A percentile compares a stretch with the other conserved stretches of the same genome.
Evolutionary conservation across 768 basidiomycete species (phyloP).

Genomic region (Baorangia bicolor): DNA sequence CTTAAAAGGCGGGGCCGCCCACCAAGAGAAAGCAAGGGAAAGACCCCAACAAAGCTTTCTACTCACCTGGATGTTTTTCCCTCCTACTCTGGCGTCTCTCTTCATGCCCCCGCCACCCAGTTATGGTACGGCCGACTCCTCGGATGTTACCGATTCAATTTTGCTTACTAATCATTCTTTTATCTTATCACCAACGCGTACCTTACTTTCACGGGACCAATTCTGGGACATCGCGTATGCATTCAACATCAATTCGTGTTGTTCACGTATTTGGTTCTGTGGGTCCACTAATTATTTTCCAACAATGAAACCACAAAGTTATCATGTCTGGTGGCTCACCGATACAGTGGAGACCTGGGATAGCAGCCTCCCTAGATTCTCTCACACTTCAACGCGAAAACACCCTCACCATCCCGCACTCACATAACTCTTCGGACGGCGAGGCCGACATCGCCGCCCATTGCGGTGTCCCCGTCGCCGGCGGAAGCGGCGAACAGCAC

Average conservation of each 20-base stretch:
- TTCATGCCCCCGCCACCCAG: neutral
- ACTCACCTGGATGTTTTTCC: constrained; percentile 1
- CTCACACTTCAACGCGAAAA: constrained; percentile 12
- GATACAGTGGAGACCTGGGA: constrained; percentile 13
- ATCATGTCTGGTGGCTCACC: constrained; percentile 26
- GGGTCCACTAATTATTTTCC: constrained; percentile 32
- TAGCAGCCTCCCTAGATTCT: constrained; percentile 7
- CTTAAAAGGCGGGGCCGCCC: constrained; percentile 31
- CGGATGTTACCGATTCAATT: constrained; percentile 15
- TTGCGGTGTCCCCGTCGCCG: constrained; percentile 12
- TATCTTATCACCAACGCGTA: constrained; percentile 26
- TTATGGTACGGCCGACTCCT: constrained; percentile 6
- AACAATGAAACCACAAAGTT: constrained; percentile 27
- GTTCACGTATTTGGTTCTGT: constrained; percentile 34
- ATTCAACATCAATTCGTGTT: constrained; percentile 16
- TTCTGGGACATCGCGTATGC: constrained; percentile 15
- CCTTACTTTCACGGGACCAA: constrained; percentile 4
- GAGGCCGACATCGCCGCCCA: constrained; percentile 21
- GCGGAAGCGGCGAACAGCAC: constrained; percentile 10
- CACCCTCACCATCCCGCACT: constrained; percentile 9
- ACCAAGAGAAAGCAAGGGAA: constrained; percentile 5
- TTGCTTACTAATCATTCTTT: constrained; percentile 20
- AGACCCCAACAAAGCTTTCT: constrained; percentile 2
- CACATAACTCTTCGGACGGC: constrained; percentile 17
- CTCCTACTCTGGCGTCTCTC: neutral